phyloP scores from a whole-genome alignment of 1,284 basidiomycete species.

The Trichosporon sp. region DNA sequence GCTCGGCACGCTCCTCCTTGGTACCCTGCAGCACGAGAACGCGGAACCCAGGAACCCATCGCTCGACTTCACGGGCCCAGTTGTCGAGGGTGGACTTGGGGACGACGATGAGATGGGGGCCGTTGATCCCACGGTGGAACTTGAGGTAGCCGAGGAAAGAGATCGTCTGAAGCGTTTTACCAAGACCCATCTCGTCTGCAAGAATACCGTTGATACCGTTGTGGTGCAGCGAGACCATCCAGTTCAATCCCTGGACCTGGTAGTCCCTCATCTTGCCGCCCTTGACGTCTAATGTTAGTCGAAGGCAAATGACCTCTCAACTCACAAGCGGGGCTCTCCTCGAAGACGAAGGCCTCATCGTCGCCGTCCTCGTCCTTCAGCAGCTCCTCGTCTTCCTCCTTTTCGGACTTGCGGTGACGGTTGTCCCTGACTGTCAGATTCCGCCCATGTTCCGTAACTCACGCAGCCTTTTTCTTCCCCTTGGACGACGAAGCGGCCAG shows the following conservation, averaged over 20 bases:
- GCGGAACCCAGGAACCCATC: conserved; percentile 88
- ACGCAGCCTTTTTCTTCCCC: conserved; percentile 69
- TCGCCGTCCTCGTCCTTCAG: conserved; percentile 77
- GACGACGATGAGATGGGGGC: conserved; percentile 92
- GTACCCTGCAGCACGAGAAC: conserved; percentile 76
- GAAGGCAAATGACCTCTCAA: conserved; percentile 12
- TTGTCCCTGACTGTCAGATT: conserved; percentile 55
- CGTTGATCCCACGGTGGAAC: conserved; percentile 68
- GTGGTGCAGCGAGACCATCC: conserved; percentile 91
- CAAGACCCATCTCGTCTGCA: conserved; percentile 95
- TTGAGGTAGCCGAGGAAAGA: conserved; percentile 95
- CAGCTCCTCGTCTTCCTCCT: conserved; percentile 95
- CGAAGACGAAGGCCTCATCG: conserved; percentile 82
- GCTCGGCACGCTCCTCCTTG: conserved; percentile 79
- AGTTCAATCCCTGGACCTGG: conserved; percentile 93
- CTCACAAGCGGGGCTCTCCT: conserved; percentile 83
- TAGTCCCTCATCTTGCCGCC: conserved; percentile 87
- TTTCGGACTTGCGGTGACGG: conserved; percentile 90
- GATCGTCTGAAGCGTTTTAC: conserved; percentile 97
- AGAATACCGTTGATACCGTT: conserved; percentile 91
- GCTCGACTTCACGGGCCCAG: conserved; percentile 88
- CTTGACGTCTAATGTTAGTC: conserved; percentile 63
- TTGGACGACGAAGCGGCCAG: conserved; percentile 61
- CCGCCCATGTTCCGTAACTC: conserved; percentile 38
- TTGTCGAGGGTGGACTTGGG: conserved; percentile 98